These are phyloP conservation scores for Pisolithus tinctorius DNA, from an alignment of 768 basidiomycete species.

Conservation along the genomic window DNA sequence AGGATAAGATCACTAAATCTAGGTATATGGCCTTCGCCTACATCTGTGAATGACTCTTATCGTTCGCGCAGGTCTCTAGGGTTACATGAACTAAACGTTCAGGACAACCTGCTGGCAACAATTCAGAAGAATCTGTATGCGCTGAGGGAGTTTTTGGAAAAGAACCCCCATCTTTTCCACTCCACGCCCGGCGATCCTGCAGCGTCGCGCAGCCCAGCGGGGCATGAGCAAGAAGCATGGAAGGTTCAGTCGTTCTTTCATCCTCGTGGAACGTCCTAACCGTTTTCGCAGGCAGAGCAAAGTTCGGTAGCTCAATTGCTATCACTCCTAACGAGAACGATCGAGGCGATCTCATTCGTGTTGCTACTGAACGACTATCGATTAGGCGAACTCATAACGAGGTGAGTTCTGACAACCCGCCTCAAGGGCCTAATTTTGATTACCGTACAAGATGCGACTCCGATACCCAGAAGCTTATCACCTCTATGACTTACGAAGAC, in stretches of 20 bases:
- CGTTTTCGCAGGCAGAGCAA: constrained; percentile 60
- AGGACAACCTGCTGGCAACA: constrained; percentile 56
- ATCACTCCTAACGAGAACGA: constrained; percentile 70
- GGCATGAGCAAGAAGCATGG: constrained; percentile 82
- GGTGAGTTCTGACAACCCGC: constrained; percentile 41
- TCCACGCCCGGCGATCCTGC: constrained; percentile 67
- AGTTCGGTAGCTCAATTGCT: constrained; percentile 73
- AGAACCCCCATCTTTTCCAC: constrained; percentile 82
- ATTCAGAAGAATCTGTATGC: constrained; percentile 76
- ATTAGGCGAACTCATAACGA: constrained; percentile 74
- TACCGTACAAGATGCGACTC: constrained; percentile 53
- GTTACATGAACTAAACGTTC: constrained; percentile 52
- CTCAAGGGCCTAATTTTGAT: constrained; percentile 5
- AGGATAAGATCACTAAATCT: constrained; percentile 60
- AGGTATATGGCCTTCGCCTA: constrained; percentile 36
- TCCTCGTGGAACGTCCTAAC: constrained; percentile 7
- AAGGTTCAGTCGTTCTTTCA: constrained; percentile 42
- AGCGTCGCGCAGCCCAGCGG: constrained; percentile 45
- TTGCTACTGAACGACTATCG: constrained; percentile 89
- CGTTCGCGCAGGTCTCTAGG: constrained; percentile 30
- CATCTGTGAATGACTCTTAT: not conserved
- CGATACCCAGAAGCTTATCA: constrained; percentile 63
- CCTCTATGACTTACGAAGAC: constrained; percentile 74
- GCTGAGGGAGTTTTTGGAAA: constrained; percentile 68
- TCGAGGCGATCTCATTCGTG: constrained; percentile 93